Evolutionary conservation across 2,329 filamentous ascomycete species (phyloP), one percentile per base, ranked within the genome.

Genomic region (Coniochaeta pulveracea): DNA sequence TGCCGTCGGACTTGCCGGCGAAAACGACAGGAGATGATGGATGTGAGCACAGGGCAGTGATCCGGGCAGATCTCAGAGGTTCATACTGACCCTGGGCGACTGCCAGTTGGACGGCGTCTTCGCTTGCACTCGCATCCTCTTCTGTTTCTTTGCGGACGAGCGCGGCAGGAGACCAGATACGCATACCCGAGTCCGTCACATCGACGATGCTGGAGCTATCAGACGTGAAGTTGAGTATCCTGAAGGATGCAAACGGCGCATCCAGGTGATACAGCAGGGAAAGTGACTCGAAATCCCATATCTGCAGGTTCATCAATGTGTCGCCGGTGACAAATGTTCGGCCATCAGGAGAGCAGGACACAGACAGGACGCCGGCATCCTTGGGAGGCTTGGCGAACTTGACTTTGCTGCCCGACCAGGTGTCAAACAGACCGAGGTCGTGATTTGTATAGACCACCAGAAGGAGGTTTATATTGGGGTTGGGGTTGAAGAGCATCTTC

Each of bases 281-380:
- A 2, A 47, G 33, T 3, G 43, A 40, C 16, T 45, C 43, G 17
- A 46, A 47, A 15, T 45, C 44, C 45, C 43, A 47, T 9, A 47
- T 40, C 14, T 38, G 37, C 12, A 47, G 21, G 8, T 35, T 38
- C 3, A 43, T 43, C 3, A 22, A 29, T 5, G 34, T 37, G 26
- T 46, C 38, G 0, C 29, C 34, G 2, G 43, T 47, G 9, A 37
- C 45, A 27, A 46, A 27, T 3, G 40, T 46, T 15, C 36, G 34
- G 10, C 45, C 45, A 30, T 44, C 41, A 2, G 35, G 39, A 12
- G 45, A 43, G 22, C 39, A 43, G 2, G 43, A 19, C 3, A 36
- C 39, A 5, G 39, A 44, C 6, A 40, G 21, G n/a, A 39, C 34
- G 4, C 37, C 37, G 12, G 26, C 24, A 19, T 35, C 15, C 9